phyloP scores from a whole-genome alignment of 768 basidiomycete genomes.

The Leccinum longicurvipes region DNA sequence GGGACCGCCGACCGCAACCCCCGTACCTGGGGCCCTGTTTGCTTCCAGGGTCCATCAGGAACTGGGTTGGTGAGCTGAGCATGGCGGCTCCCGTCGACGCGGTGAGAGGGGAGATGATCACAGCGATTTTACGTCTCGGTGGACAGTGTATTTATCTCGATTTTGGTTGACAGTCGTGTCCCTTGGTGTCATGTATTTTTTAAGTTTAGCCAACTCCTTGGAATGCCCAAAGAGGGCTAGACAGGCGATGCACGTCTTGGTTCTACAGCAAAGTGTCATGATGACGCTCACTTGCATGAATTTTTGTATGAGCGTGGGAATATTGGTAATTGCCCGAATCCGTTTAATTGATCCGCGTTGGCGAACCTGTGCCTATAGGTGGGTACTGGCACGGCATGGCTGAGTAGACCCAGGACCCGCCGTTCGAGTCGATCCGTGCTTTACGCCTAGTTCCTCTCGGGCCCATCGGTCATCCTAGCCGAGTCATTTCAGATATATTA shows the following conservation, averaged over 20 bases:
- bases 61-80: background rate
- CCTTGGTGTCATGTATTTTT: background rate
- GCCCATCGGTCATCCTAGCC: background rate
- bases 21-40: conserved; percentile 10
- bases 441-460: background rate
- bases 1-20: background rate
- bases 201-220: background rate
- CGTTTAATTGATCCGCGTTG: background rate
- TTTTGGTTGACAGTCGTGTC: background rate
- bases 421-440: background rate
- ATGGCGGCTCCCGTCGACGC: background rate
- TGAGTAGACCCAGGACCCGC: background rate
- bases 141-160: background rate
- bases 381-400: background rate
- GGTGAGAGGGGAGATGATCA: background rate
- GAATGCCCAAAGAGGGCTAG: background rate
- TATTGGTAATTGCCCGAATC: background rate
- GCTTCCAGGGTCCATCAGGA: conserved; percentile 13
- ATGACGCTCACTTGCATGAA: background rate
- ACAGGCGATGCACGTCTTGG: background rate
- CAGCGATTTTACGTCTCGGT: background rate
- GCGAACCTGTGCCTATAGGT: background rate
- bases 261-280: background rate
- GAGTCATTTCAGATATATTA: background rate
- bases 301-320: background rate